Base-by-base conservation (phyloP, 371 early-diverging fungal species). In the Umbelopsis sp. region DNA sequence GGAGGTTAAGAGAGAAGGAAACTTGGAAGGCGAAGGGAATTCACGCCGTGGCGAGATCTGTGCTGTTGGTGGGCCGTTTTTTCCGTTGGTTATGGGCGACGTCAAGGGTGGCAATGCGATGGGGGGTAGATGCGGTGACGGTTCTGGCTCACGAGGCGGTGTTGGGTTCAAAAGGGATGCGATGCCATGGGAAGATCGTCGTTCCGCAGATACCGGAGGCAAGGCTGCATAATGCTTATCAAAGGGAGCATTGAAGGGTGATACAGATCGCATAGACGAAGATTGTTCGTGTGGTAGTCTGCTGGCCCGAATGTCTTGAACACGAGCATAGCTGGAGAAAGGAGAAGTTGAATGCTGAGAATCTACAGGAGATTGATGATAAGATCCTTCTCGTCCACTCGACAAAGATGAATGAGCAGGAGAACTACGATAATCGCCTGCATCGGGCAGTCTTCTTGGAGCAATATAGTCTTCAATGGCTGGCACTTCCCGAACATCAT, bases 391-490 rank as follows among this genome's bases (percentile, higher is more conserved):
- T 32, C 32, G 65, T 44, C 50, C 63, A 53, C 16, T 57, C 3
- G 46, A 65, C 20, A 50, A 51, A 52, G 50, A 37, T 24, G 52
- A 14, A 1, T 41, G 52, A 24, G 32, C 46, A 41, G 63, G 38
- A 18, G 50, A 38, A 24, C 50, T 67, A 37, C 16, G 22, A 11
- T 38, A 68, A 29, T 64, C 66, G 41, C 22, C 68, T 35, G 63
- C 65, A 2, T 62, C 44, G 0, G n/a, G 68, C n/a, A 65, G 44
- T 44, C 80, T 67, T 62, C 72, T 77, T 10, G 81, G 76, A 14
- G 67, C 63, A 44, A 78, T 76, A 25, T 78, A 80, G 38, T 80
- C 81, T 66, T 80, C 81, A 65, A 80, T 80, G 20, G 81, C 72
- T 24, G 81, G 81, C 11, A 78, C 78, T 11, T 68, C 63, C n/a